Evolutionary conservation across 305 asterid genomes (phyloP).

Genomic region (Lippia alba): DNA sequence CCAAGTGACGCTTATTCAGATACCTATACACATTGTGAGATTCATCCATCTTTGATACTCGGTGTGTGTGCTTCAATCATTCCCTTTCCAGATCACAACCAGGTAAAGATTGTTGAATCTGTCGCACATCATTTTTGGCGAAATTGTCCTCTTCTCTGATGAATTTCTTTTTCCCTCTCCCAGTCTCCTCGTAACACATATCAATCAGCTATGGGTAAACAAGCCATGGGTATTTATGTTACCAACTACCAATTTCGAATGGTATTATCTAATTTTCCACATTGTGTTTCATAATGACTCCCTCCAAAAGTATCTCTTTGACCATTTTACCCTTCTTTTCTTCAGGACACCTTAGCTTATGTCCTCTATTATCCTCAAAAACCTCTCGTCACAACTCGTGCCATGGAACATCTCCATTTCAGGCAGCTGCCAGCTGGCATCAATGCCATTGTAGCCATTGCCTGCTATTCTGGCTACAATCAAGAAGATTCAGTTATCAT

Average conservation of each 20-base stretch:
- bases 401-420: conserved; percentile 99
- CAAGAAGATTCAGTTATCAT: conserved; percentile 99
- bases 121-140: conserved; percentile 18
- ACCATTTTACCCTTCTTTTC: conserved; percentile 2
- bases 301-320: neutral
- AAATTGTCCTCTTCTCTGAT: conserved; percentile 36
- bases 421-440: conserved; percentile 98
- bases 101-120: conserved; percentile 48
- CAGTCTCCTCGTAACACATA: conserved; percentile 99
- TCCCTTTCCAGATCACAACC: conserved; percentile 99
- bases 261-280: conserved; percentile 54
- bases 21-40: conserved; percentile 95
- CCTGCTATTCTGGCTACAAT: conserved; percentile 96
- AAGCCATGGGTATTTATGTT: conserved; percentile 98
- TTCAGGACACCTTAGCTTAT: conserved; percentile 98
- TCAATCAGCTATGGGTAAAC: conserved; percentile 99
- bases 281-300: neutral
- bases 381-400: conserved; percentile 97
- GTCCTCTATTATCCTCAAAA: conserved; percentile 97
- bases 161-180: conserved; percentile 31
- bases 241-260: conserved; percentile 97
- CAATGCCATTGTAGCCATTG: conserved; percentile 93
- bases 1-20: conserved; percentile 86
- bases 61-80: conserved; percentile 99
- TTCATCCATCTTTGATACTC: conserved; percentile 94